A percentile compares a stretch with the other conserved stretches of the same genome.
Evolutionary conservation across 805 yeast genomes (phyloP).

Genomic region (Komagataella kurtzmanii): DNA sequence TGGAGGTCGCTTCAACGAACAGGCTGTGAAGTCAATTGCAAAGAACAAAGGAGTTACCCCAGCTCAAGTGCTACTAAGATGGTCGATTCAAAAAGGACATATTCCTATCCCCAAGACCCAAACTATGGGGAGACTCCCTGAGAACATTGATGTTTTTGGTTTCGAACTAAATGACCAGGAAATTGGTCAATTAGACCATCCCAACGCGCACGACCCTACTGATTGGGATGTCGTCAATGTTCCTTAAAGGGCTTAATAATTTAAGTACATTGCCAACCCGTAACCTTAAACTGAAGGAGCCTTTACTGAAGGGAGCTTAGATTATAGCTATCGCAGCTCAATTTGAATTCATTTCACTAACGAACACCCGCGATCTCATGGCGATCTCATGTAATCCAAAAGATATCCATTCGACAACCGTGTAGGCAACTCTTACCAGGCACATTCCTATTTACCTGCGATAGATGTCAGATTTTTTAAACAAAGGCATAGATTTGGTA

Average conservation of each 20-base stretch:
- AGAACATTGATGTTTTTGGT: slow-evolving; percentile 41
- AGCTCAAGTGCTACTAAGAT: slow-evolving; percentile 55
- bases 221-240: slow-evolving; percentile 67
- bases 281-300: too few species aligned
- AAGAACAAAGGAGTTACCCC: slow-evolving; percentile 32
- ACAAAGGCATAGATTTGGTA: slow-evolving; percentile 90
- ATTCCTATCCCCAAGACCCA: slow-evolving; percentile 61
- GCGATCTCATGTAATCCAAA: background rate
- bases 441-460: background rate
- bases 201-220: slow-evolving; percentile 53
- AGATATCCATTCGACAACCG: background rate
- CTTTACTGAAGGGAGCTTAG: too few species aligned
- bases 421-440: background rate
- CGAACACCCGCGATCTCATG: background rate
- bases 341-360: background rate
- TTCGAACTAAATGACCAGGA: slow-evolving; percentile 32
- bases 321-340: background rate
- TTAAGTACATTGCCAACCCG: background rate
- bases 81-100: slow-evolving; percentile 64
- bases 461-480: slow-evolving; percentile 42
- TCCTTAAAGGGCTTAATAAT: slow-evolving; percentile 18
- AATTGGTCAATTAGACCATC: slow-evolving; percentile 27
- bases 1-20: slow-evolving; percentile 44
- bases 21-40: slow-evolving; percentile 35
- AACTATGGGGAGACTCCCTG: slow-evolving; percentile 33